Conservation (phyloP, 371 early-diverging fungal genomes). For the Thermomucor indicae-seudaticae region DNA sequence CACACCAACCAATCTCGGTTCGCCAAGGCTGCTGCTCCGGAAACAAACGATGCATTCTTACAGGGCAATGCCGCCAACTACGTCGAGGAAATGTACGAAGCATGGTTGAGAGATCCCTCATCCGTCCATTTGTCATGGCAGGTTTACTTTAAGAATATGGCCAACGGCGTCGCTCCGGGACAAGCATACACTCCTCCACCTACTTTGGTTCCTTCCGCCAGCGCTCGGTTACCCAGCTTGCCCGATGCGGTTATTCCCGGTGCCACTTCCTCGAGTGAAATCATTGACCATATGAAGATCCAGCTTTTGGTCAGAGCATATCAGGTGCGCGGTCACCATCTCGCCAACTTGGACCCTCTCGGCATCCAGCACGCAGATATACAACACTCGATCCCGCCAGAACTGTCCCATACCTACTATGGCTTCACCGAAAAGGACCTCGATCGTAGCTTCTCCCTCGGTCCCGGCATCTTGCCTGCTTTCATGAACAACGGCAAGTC, state of each 20-base stretch:
- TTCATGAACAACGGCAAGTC: constrained; percentile 62
- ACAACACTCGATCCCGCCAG: constrained; percentile 64
- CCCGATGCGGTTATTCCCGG: constrained; percentile 33
- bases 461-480: constrained; percentile 92
- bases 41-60: constrained; percentile 23
- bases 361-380: constrained; percentile 72
- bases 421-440: constrained; percentile 93
- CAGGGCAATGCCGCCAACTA: constrained; percentile 66
- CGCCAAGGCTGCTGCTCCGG: constrained; percentile 11
- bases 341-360: constrained; percentile 92
- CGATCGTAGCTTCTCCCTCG: constrained; percentile 86
- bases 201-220: constrained; percentile 66
- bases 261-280: constrained; percentile 40
- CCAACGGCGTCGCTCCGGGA: constrained; percentile 65
- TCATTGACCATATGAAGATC: constrained; percentile 96
- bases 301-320: constrained; percentile 96
- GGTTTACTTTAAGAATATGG: constrained; percentile 91
- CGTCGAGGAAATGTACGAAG: constrained; percentile 94
- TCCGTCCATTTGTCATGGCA: constrained; percentile 97
- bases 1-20: constrained; percentile 14
- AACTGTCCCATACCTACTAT: constrained; percentile 84
- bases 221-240: constrained; percentile 63
- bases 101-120: constrained; percentile 86
- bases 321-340: constrained; percentile 95
- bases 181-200: constrained; percentile 82